phyloP scores from a whole-genome alignment of 257 asterid species.

The Vinca minor region DNA sequence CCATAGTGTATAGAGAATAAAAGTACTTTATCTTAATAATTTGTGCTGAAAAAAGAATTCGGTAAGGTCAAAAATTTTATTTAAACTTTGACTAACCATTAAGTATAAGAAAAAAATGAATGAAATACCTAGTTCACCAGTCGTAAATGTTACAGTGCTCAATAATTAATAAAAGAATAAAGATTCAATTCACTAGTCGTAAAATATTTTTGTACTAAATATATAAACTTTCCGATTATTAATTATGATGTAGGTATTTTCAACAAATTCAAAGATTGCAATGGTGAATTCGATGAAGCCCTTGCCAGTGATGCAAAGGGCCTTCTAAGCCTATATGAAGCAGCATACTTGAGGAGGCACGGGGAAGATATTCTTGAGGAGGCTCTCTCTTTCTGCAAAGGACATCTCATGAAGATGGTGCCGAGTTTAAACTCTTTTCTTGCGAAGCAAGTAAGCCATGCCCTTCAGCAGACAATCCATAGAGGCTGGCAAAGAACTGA shows the following conservation, averaged over 20 bases:
- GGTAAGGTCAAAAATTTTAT: too few species aligned
- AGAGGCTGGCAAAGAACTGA: constrained; percentile 12
- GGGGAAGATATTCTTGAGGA: constrained; percentile 20
- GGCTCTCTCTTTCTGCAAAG: constrained; percentile 12
- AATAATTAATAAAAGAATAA: too few species aligned
- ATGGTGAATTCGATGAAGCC: not conserved
- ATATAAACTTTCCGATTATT: too few species aligned
- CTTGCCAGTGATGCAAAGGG: not conserved
- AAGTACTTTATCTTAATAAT: too few species aligned
- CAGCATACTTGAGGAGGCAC: constrained; percentile 7
- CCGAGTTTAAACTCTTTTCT: not conserved
- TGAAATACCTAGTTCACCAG: too few species aligned
- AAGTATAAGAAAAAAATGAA: too few species aligned
- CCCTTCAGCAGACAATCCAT: constrained; percentile 7
- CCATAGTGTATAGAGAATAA: too few species aligned
- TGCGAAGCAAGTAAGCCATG: not conserved
- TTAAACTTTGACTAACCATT: too few species aligned
- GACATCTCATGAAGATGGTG: constrained; percentile 8
- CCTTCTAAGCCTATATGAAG: not conserved
- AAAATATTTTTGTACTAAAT: too few species aligned
- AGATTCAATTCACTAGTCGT: too few species aligned
- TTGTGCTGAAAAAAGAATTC: too few species aligned
- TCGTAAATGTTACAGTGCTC: too few species aligned
- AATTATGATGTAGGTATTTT: not conserved
- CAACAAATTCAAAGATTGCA: not conserved